Percentiles rank a stretch among this genome's conserved stretches.
Evolutionary conservation across 2,329 filamentous ascomycete genomes (phyloP).

Genomic region (Stachybotrys elegans): DNA sequence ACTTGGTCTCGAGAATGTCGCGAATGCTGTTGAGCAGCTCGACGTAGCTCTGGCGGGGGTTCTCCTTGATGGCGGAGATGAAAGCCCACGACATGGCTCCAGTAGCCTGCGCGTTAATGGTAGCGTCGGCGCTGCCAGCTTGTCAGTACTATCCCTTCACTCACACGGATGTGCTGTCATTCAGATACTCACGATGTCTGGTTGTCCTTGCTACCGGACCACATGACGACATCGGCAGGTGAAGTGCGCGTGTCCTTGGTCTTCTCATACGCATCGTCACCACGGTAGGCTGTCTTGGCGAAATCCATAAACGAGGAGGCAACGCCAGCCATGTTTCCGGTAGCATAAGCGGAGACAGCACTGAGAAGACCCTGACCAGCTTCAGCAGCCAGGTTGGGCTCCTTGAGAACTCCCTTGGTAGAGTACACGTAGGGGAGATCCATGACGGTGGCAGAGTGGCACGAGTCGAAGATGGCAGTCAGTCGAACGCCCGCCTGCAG

Average conservation of each 20-base stretch:
- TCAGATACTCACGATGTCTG: constrained; percentile 65
- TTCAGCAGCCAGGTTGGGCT: constrained; percentile 76
- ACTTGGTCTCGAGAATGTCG: constrained; percentile 80
- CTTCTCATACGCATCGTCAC: constrained; percentile 73
- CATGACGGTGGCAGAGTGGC: constrained; percentile 72
- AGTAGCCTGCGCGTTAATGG: constrained; percentile 81
- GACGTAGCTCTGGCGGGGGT: constrained; percentile 93
- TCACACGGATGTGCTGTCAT: too few relatives aligned
- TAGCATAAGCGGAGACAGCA: constrained; percentile 72
- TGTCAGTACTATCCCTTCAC: constrained; percentile 13
- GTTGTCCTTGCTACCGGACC: constrained; percentile 92
- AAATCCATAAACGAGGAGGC: constrained; percentile 75
- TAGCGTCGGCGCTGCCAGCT: constrained; percentile 71
- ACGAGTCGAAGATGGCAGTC: constrained; percentile 78
- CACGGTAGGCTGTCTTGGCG: constrained; percentile 80
- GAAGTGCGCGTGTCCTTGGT: constrained; percentile 87
- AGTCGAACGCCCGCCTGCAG: constrained; percentile 79
- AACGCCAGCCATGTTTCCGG: constrained; percentile 79
- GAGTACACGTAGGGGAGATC: constrained; percentile 78
- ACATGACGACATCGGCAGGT: constrained; percentile 94
- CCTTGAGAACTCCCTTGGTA: constrained; percentile 74
- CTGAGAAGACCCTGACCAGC: constrained; percentile 67
- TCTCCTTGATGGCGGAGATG: constrained; percentile 84
- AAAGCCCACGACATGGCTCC: constrained; percentile 99
- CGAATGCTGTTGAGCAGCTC: constrained; percentile 93